A percentile compares a stretch with the other conserved stretches of the same genome.
Evolutionary conservation across 2,329 filamentous ascomycete genomes (phyloP).

Genomic region (Fusarium oligoseptatum): DNA sequence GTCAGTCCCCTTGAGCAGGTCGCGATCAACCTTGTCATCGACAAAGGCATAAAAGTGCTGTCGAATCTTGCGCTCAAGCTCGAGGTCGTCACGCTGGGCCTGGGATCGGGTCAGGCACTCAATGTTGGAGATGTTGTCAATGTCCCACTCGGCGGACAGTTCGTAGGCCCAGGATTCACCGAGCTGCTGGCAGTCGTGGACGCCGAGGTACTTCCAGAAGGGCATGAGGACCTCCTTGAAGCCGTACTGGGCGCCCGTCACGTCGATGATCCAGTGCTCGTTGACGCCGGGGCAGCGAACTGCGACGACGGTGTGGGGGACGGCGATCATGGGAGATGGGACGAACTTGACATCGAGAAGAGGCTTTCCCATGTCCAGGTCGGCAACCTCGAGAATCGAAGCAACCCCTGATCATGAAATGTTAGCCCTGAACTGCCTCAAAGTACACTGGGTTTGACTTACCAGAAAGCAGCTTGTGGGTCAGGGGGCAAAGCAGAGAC

Average conservation of each 20-base stretch:
- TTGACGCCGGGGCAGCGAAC: not conserved
- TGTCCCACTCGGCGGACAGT: constrained; percentile 21
- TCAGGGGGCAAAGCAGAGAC: constrained; percentile 24
- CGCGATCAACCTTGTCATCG: not conserved
- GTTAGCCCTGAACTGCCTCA: not conserved
- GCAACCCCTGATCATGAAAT: constrained; percentile 1
- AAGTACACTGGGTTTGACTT: not conserved
- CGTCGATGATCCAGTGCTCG: constrained; percentile 33
- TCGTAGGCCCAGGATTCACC: constrained; percentile 1
- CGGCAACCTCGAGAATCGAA: not conserved
- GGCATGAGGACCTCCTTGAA: constrained; percentile 28
- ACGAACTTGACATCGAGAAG: constrained; percentile 14
- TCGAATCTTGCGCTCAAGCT: constrained; percentile 17
- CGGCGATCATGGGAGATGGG: not conserved
- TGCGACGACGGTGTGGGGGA: constrained; percentile 12
- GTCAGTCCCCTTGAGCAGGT: constrained; percentile 23
- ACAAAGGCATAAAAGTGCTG: constrained; percentile 24
- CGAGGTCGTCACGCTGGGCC: constrained; percentile 7
- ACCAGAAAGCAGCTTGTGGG: constrained; percentile 16
- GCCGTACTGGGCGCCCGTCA: constrained; percentile 31
- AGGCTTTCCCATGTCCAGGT: constrained; percentile 5
- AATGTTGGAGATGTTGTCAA: constrained; percentile 16
- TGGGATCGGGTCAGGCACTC: constrained; percentile 1
- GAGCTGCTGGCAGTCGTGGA: constrained; percentile 3
- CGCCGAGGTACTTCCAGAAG: constrained; percentile 15